These are phyloP conservation scores for Thelonectria discophora DNA, from an alignment of 2,329 filamentous ascomycete species.

Conservation along the genomic window DNA sequence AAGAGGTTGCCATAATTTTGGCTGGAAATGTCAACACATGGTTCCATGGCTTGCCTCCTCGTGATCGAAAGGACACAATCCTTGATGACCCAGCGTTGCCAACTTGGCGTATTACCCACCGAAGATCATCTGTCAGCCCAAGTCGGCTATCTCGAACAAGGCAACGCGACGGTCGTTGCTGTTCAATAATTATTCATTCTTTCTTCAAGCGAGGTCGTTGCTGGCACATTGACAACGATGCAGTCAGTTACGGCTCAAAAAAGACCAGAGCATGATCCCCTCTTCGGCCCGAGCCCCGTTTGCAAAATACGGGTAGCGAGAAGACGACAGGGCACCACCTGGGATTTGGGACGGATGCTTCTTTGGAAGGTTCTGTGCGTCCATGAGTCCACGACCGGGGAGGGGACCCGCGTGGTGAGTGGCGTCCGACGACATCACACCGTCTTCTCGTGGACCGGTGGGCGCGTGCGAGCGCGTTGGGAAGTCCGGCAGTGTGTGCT, in stretches of 20 bases:
- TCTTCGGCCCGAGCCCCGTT: conserved; percentile 9
- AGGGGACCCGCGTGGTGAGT: background rate
- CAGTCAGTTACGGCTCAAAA: conserved; percentile 1
- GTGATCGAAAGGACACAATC: background rate
- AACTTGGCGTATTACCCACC: background rate
- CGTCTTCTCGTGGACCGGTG: conserved; percentile 16
- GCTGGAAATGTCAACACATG: too few species aligned
- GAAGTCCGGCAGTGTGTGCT: background rate
- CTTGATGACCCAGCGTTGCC: conserved; percentile 4
- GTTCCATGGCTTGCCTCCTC: background rate
- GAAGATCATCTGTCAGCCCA: conserved; percentile 5
- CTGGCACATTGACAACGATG: conserved; percentile 11
- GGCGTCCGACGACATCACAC: conserved; percentile 16
- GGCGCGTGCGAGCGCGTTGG: background rate
- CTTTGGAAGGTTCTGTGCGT: conserved; percentile 27
- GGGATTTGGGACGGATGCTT: conserved; percentile 10
- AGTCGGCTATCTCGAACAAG: conserved; percentile 17
- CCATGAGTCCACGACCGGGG: conserved; percentile 2
- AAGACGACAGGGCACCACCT: background rate
- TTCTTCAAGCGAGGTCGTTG: background rate
- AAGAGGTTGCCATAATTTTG: background rate
- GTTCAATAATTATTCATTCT: background rate
- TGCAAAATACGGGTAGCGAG: background rate
- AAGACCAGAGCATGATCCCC: conserved; percentile 6
- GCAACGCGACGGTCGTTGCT: background rate